These are phyloP conservation scores for Globisporangium iwayamae DNA, from an alignment of 352 stramenopile species.

Conservation along the genomic window DNA sequence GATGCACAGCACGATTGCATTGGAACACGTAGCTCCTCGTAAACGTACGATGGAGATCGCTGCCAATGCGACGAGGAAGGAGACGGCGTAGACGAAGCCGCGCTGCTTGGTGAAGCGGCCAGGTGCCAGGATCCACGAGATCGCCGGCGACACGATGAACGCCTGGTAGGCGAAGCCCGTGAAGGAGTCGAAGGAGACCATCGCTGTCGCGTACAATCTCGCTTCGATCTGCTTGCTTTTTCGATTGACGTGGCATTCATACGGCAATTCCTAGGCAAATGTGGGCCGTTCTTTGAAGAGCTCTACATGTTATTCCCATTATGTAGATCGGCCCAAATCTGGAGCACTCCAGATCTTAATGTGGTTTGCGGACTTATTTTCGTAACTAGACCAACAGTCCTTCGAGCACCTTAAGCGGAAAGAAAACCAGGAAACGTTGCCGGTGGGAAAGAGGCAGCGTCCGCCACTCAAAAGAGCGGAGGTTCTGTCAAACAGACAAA, in stretches of 20 bases:
- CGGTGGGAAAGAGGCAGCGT: too few species aligned
- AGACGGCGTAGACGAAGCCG: slow-evolving; percentile 93
- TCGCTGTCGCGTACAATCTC: slow-evolving; percentile 13
- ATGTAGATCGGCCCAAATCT: neutral
- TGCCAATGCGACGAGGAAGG: slow-evolving; percentile 90
- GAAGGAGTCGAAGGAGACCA: slow-evolving; percentile 58
- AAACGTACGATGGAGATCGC: slow-evolving; percentile 86
- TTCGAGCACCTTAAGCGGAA: too few species aligned
- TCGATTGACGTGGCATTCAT: neutral
- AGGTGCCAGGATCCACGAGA: slow-evolving; percentile 94
- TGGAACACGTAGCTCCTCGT: neutral
- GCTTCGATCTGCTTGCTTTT: neutral
- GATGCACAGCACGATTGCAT: neutral
- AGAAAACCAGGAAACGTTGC: too few species aligned
- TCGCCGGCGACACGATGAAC: slow-evolving; percentile 82
- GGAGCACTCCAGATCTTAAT: neutral
- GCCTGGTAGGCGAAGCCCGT: slow-evolving; percentile 67
- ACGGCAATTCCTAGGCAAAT: neutral
- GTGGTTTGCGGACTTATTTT: neutral
- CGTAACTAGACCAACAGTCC: too few species aligned
- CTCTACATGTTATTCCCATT: neutral
- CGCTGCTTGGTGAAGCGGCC: slow-evolving; percentile 91
- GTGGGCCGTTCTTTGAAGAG: neutral
- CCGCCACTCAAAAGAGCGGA: neutral
- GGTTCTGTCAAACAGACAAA: slow-evolving; percentile 6